Base-by-base conservation (phyloP, 352 stramenopile genomes). In the Pythium phragmiticola region DNA sequence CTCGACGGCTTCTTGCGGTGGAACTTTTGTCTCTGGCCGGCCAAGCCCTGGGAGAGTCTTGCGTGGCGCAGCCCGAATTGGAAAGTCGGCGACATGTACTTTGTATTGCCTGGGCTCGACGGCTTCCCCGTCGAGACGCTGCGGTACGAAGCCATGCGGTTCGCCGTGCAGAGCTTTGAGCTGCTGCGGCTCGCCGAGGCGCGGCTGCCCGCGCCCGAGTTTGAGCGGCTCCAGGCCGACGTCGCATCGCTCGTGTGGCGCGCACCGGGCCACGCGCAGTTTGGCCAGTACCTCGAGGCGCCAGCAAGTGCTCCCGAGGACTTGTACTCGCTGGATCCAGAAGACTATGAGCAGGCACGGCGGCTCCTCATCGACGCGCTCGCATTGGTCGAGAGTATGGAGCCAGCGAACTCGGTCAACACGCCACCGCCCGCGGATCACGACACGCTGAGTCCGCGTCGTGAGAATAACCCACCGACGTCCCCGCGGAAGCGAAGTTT, bases 1-100 rank as follows among this genome's bases (percentile, higher is more conserved):
- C 75, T 92, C 48, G 82, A 92, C 60, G 84, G 84, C 21, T 92
- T 92, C 43, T 53, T 92, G 50, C 82, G 84, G n/a, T 92, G 84
- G 84, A 91, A 92, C 51, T 92, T 84, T 68, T 90, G 84, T 21
- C 65, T 92, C 11, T 92, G 84, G 84, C 84, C 84, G 0, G 60
- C 65, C 1, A 59, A 65, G 50, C 84, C 82, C 2, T 91, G 84
- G 84, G 63, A 78, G 11, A 74, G 76, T 60, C 74, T 92, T 56
- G 69, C 72, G 21, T 92, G 84, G 84, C 75, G 84, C 17, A 72
- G 76, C 13, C 72, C 80, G 4, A 74, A 70, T 36, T 92, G 84
- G 84, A 84, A 86, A 43, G 84, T 91, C 0, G 84, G 84, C 4
- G 84, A 92, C 50, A 92, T 92, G 84, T 92, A 92, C 65, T 92